phyloP scores from a whole-genome alignment of 768 basidiomycete species.

The Phaeolepiota aurea region DNA sequence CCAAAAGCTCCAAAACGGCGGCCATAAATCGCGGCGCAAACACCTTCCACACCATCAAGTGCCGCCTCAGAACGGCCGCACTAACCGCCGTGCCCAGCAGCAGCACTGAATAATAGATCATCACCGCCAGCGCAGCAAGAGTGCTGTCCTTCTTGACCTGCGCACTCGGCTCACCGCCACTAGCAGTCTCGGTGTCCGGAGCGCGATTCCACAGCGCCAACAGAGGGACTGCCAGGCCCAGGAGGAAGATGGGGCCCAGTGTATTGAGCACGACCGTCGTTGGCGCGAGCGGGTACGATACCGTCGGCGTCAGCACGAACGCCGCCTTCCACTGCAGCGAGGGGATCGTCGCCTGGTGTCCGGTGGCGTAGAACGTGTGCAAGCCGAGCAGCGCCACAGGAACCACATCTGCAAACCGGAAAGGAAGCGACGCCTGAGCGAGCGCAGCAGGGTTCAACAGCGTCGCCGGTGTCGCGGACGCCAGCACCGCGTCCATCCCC shows the following conservation, averaged over 20 bases:
- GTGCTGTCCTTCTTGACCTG: slow-evolving; percentile 30
- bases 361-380: slow-evolving; percentile 78
- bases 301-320: slow-evolving; percentile 67
- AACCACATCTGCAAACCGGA: slow-evolving; percentile 60
- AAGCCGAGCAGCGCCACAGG: slow-evolving; percentile 72
- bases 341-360: slow-evolving; percentile 84
- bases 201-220: slow-evolving; percentile 79
- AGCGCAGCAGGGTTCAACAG: slow-evolving; percentile 26
- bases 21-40: slow-evolving; percentile 94
- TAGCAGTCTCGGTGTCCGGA: slow-evolving; percentile 26
- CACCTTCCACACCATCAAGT: slow-evolving; percentile 98
- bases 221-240: slow-evolving; percentile 58
- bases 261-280: slow-evolving; percentile 72
- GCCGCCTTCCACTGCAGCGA: slow-evolving; percentile 95
- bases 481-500: slow-evolving; percentile 43
- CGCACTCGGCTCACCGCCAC: slow-evolving; percentile 15
- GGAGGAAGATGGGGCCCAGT: slow-evolving; percentile 64
- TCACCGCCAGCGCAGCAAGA: slow-evolving; percentile 54
- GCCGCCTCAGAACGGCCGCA: slow-evolving; percentile 70
- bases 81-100: slow-evolving; percentile 64
- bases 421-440: slow-evolving; percentile 19
- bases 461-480: slow-evolving; percentile 35
- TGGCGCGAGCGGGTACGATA: slow-evolving; percentile 68
- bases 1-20: slow-evolving; percentile 55
- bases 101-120: slow-evolving; percentile 59